Conservation (phyloP, 1,139 yeast genomes). For the Suhomyces panamericanus region DNA sequence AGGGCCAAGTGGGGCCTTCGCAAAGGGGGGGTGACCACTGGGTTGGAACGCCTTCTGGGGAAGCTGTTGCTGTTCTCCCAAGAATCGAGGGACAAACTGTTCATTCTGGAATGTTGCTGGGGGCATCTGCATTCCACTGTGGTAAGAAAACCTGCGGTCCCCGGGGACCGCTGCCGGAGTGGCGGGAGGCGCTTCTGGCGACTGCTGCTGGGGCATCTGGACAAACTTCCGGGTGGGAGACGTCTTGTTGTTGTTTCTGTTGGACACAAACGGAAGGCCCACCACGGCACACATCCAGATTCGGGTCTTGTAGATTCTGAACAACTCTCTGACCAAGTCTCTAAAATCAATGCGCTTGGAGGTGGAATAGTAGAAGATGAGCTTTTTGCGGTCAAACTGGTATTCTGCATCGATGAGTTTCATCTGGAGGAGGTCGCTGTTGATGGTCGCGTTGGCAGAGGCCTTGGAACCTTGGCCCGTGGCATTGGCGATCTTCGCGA, state of each 20-base stretch:
- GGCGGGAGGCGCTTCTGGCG: background rate
- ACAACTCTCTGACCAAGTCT: constrained; percentile 28
- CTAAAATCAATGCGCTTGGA: constrained; percentile 27
- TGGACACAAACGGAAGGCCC: constrained; percentile 21
- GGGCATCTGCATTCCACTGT: constrained; percentile 7
- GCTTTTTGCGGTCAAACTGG: constrained; percentile 29
- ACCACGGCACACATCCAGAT: constrained; percentile 32
- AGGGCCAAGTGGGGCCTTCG: background rate
- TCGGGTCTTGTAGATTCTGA: constrained; percentile 28
- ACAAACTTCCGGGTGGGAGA: constrained; percentile 4
- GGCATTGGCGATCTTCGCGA: constrained; percentile 56
- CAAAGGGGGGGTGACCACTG: background rate
- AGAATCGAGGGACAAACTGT: constrained; percentile 7
- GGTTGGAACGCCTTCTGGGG: constrained; percentile 1
- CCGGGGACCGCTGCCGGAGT: background rate
- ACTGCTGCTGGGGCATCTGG: background rate
- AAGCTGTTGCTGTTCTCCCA: constrained; percentile 4
- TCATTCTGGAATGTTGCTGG: constrained; percentile 4
- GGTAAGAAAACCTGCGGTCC: constrained; percentile 9
- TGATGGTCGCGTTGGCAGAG: constrained; percentile 6
- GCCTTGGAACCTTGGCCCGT: constrained; percentile 8
- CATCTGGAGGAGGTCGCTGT: constrained; percentile 23
- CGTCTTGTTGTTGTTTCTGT: constrained; percentile 5
- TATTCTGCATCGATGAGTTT: constrained; percentile 28
- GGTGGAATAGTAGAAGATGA: constrained; percentile 28